Conservation (phyloP, 2,329 filamentous ascomycete species). For the Colletotrichum sidae region DNA sequence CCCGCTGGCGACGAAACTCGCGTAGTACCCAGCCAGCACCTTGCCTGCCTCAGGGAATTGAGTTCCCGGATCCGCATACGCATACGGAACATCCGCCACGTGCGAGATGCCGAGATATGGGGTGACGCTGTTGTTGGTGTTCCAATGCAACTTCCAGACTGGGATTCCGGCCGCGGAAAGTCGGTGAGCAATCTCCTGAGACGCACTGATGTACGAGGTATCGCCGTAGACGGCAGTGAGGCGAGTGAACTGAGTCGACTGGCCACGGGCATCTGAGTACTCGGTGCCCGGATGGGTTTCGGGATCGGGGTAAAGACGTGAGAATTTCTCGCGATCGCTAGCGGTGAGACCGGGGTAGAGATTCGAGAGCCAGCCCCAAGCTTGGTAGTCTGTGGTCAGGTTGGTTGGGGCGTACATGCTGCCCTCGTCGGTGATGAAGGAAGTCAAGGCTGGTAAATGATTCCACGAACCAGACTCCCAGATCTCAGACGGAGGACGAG, state of each 20-base stretch:
- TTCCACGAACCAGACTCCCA: slow-evolving; percentile 23
- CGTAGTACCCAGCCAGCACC: slow-evolving; percentile 40
- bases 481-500: slow-evolving; percentile 15
- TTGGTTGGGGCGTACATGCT: slow-evolving; percentile 25
- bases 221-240: slow-evolving; percentile 15
- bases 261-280: slow-evolving; percentile 5
- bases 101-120: slow-evolving; percentile 42
- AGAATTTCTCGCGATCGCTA: slow-evolving; percentile 9
- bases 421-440: slow-evolving; percentile 22
- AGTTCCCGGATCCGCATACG: slow-evolving; percentile 14
- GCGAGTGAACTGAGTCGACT: slow-evolving; percentile 26
- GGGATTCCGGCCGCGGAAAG: slow-evolving; percentile 38
- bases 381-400: slow-evolving; percentile 20
- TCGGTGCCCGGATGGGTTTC: neutral
- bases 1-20: slow-evolving; percentile 51
- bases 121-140: slow-evolving; percentile 49
- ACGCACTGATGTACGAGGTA: slow-evolving; percentile 14
- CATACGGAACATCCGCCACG: slow-evolving; percentile 17
- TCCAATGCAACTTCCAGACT: slow-evolving; percentile 53
- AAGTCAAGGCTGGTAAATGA: slow-evolving; percentile 7
- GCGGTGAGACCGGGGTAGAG: slow-evolving; percentile 8
- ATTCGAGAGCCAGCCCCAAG: slow-evolving; percentile 23
- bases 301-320: slow-evolving; percentile 17
- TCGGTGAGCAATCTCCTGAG: slow-evolving; percentile 12
- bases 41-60: slow-evolving; percentile 15